Evolutionary conservation across 306 rosid genomes (phyloP), one percentile per base, ranked within the genome.

Genomic region (Oxytropis ochrocephala): DNA sequence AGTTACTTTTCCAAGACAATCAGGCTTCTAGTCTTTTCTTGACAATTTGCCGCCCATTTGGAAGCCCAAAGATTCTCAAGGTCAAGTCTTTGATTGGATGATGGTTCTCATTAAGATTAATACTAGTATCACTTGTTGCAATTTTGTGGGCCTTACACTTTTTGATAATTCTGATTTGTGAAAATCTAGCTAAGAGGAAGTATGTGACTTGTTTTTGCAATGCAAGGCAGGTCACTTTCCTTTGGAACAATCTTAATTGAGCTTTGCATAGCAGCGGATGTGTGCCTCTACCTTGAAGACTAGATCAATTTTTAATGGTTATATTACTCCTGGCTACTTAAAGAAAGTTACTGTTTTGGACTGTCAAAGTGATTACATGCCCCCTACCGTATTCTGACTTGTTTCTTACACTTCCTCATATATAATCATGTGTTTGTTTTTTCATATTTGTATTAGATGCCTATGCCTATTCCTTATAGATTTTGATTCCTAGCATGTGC

Each of bases 391-490:
- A 24, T 60, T 64, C 46, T 41, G 48, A 18, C 38, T 33, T 13
- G 38, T 76, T 51, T 49, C 49, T 33, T 52, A 52, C 41, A 39
- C 64, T 57, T 55, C 21, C 21, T 61, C 38, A 10, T 44, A 33
- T 41, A 39, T 39, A 16, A 39, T 36, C 14, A 36, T 54, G 5
- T 6, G 21, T 54, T 64, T 53, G 14, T 17, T 7, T 19, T 52
- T 21, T 39, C 53, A 50, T 59, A 36, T 62, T 29, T 21, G 33
- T 74, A 35, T 53, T 61, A 42, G 43, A 17, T 81, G 52, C 74
- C 42, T 50, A 17, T 81, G 52, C 74, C 42, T 50, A 59, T 72
- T 77, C 68, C 57, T 16, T 63, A 4, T 56, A 56, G 39, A 66
- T 63, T 57, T 32, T 73, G 53, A 35, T 77, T 52, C 11, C 68